These are phyloP conservation scores for Pseudogymnoascus sp. DNA, from an alignment of 2,329 filamentous ascomycete genomes.

Conservation along the genomic window DNA sequence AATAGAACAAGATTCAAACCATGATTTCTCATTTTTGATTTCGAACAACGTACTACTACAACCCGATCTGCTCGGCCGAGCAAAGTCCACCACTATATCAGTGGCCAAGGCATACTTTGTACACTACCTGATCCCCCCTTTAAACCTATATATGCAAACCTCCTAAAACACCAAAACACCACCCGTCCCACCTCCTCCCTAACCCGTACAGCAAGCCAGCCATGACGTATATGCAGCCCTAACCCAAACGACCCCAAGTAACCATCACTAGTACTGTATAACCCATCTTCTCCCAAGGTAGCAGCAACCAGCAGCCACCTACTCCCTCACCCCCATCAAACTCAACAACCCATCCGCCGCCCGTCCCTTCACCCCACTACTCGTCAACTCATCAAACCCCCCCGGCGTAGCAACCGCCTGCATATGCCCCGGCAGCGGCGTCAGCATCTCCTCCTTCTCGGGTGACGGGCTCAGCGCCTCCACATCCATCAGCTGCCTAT, in stretches of 20 bases:
- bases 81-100: not conserved
- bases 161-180: not conserved
- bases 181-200: not conserved
- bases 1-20: slow-evolving; percentile 4
- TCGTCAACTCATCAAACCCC: slow-evolving; percentile 32
- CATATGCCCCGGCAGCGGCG: not conserved
- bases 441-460: not conserved
- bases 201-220: slow-evolving; percentile 5
- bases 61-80: not conserved
- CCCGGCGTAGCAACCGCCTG: slow-evolving; percentile 13
- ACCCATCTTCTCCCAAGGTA: not conserved
- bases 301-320: not conserved
- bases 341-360: slow-evolving; percentile 45
- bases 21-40: not conserved
- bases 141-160: slow-evolving; percentile 2
- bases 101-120: not conserved
- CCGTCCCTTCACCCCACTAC: slow-evolving; percentile 39
- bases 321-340: slow-evolving; percentile 15
- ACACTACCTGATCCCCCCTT: not conserved
- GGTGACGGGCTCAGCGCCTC: not conserved
- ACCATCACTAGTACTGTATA: not conserved
- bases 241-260: not conserved
- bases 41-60: not conserved
- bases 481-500: not conserved
- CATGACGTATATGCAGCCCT: slow-evolving; percentile 3